Evolutionary conservation across 352 stramenopile genomes (phyloP).

Genomic region (Globisporangium alternatum): DNA sequence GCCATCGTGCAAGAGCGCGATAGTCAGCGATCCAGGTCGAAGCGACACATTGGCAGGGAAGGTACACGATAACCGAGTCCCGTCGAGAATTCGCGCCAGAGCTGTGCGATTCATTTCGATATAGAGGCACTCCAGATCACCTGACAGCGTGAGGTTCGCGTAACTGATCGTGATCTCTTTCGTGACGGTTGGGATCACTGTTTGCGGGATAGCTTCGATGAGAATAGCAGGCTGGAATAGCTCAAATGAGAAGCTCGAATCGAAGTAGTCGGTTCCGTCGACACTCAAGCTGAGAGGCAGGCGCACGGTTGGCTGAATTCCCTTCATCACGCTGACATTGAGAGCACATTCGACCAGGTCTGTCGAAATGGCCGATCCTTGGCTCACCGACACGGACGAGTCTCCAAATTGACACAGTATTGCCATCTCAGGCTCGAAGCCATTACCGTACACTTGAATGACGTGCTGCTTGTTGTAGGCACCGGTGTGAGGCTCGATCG

Average conservation of each 20-base stretch:
- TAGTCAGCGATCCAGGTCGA: conserved; percentile 11
- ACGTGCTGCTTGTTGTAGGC: conserved; percentile 23
- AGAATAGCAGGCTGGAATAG: conserved; percentile 23
- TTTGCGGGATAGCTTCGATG: conserved; percentile 17
- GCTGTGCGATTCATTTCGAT: conserved; percentile 25
- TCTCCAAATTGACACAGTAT: conserved; percentile 30
- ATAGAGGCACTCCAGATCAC: conserved; percentile 31
- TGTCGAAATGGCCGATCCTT: conserved; percentile 1
- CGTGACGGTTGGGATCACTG: conserved; percentile 26
- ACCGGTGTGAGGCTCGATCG: conserved; percentile 25
- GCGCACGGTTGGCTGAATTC: not conserved
- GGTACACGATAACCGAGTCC: conserved; percentile 21
- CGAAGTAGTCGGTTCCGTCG: conserved; percentile 24
- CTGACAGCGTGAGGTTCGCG: conserved; percentile 18
- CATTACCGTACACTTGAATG: conserved; percentile 22
- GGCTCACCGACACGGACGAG: not conserved
- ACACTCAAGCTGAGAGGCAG: conserved; percentile 32
- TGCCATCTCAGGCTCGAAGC: conserved; percentile 20
- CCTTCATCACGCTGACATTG: not conserved
- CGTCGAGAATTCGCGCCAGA: conserved; percentile 22
- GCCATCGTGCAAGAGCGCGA: conserved; percentile 21
- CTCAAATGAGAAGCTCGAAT: conserved; percentile 32
- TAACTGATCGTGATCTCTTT: conserved; percentile 23
- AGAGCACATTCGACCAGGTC: conserved; percentile 11
- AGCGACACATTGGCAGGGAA: conserved; percentile 13